Conservation (phyloP, 495 filamentous ascomycete genomes). For the Hypoxylon lienhwacheense region DNA sequence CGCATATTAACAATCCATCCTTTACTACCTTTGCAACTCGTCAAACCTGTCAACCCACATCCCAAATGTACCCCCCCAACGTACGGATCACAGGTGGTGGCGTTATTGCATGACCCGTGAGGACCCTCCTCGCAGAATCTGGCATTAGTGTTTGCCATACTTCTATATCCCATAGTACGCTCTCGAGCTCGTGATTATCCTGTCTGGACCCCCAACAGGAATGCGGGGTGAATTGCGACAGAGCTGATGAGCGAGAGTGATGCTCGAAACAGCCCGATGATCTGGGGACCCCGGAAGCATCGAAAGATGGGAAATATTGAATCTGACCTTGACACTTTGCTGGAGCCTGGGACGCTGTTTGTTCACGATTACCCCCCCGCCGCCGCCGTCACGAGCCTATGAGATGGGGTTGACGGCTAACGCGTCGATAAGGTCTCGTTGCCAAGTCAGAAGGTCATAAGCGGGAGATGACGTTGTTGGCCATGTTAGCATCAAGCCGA, state of each 20-base stretch:
- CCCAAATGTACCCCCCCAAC: neutral
- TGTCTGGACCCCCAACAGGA: conserved; percentile 3
- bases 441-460: conserved; percentile 19
- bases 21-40: too few relatives aligned
- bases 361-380: conserved; percentile 19
- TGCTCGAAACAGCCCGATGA: conserved; percentile 11
- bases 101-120: too few relatives aligned
- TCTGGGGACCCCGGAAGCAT: conserved; percentile 15
- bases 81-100: conserved; percentile 10
- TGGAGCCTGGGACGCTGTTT: conserved; percentile 11
- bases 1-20: conserved; percentile 19
- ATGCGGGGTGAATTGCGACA: conserved; percentile 17
- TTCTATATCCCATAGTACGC: too few relatives aligned
- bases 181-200: conserved; percentile 3
- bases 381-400: conserved; percentile 6
- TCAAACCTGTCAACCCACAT: too few relatives aligned
- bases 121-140: conserved; percentile 8
- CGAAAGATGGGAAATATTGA: too few relatives aligned
- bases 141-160: conserved; percentile 8
- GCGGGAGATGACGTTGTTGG: conserved; percentile 23
- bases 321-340: too few relatives aligned
- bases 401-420: neutral
- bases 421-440: conserved; percentile 1
- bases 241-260: conserved; percentile 3
- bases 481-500: neutral